Conservation (phyloP, 805 yeast genomes). For the Starmerella apis region DNA sequence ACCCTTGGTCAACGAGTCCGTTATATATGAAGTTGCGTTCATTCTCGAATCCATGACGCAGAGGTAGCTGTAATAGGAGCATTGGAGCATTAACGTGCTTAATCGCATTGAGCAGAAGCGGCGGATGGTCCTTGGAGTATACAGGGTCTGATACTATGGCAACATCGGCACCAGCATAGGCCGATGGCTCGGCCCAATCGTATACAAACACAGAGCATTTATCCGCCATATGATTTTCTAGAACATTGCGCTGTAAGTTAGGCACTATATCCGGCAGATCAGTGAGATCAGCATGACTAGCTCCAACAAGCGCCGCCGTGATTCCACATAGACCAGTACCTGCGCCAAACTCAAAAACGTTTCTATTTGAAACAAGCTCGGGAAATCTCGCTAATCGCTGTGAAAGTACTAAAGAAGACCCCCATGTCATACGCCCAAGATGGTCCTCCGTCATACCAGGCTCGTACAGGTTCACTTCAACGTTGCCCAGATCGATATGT, state of each 20-base stretch:
- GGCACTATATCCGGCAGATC: constrained; percentile 70
- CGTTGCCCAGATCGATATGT: constrained; percentile 41
- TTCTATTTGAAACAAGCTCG: constrained; percentile 25
- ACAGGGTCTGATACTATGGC: constrained; percentile 79
- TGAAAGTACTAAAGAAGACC: constrained; percentile 68
- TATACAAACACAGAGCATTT: constrained; percentile 40
- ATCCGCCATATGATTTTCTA: constrained; percentile 35
- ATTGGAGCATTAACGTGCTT: constrained; percentile 36
- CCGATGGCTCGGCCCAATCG: constrained; percentile 66
- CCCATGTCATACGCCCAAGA: constrained; percentile 93
- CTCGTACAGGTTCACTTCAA: constrained; percentile 44
- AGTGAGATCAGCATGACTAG: constrained; percentile 43
- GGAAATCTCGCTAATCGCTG: constrained; percentile 36
- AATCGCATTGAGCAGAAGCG: constrained; percentile 56
- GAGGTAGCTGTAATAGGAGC: constrained; percentile 64
- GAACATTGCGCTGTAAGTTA: constrained; percentile 52
- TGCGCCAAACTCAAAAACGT: constrained; percentile 64
- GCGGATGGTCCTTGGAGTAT: constrained; percentile 73
- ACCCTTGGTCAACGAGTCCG: constrained; percentile 34
- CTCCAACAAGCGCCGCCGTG: constrained; percentile 46
- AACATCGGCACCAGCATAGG: constrained; percentile 39
- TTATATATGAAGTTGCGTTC: constrained; percentile 56
- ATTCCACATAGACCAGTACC: constrained; percentile 93
- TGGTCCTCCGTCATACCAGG: constrained; percentile 82
- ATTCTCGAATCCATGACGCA: constrained; percentile 52